Evolutionary conservation across 2,329 filamentous ascomycete genomes (phyloP).

Genomic region (Alternaria dauci): DNA sequence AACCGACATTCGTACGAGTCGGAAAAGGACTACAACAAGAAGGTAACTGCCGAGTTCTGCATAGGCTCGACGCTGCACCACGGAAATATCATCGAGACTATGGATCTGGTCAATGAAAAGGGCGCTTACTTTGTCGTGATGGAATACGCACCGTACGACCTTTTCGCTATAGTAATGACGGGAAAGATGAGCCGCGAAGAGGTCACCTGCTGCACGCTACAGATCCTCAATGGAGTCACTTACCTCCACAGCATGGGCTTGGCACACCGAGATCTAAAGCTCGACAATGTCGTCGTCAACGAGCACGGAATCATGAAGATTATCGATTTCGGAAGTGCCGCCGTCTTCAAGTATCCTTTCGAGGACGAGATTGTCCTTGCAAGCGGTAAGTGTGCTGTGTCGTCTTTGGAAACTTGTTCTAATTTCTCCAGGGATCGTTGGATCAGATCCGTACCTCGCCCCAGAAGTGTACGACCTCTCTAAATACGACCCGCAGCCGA

Average conservation of each 20-base stretch:
- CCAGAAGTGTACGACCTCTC: slow-evolving; percentile 95
- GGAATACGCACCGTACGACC: slow-evolving; percentile 95
- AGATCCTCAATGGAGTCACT: slow-evolving; percentile 92
- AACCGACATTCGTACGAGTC: slow-evolving; percentile 91
- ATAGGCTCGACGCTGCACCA: slow-evolving; percentile 97
- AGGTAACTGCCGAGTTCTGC: slow-evolving; percentile 97
- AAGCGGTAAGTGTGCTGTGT: slow-evolving; percentile 67
- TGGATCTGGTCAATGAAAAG: slow-evolving; percentile 96
- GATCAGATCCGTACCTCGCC: slow-evolving; percentile 94
- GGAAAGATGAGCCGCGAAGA: slow-evolving; percentile 95
- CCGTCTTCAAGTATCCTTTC: slow-evolving; percentile 97
- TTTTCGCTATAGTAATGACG: slow-evolving; percentile 99
- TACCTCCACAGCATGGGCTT: slow-evolving; percentile 96
- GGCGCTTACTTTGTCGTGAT: slow-evolving; percentile 97
- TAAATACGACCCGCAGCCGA: slow-evolving; percentile 91
- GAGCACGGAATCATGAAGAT: slow-evolving; percentile 98
- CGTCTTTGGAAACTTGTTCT: slow-evolving; percentile 19
- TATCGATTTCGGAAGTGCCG: slow-evolving; percentile 97
- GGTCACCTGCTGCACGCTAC: slow-evolving; percentile 87
- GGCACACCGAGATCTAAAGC: slow-evolving; percentile 91
- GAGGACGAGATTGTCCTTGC: slow-evolving; percentile 86
- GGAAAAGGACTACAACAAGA: slow-evolving; percentile 96
- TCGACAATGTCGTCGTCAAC: slow-evolving; percentile 98
- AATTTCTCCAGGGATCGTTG: slow-evolving; percentile 69
- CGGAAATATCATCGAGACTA: slow-evolving; percentile 96